These are phyloP conservation scores for Leishmania guyanensis DNA, from an alignment of 208 protist genomes.

Conservation along the genomic window DNA sequence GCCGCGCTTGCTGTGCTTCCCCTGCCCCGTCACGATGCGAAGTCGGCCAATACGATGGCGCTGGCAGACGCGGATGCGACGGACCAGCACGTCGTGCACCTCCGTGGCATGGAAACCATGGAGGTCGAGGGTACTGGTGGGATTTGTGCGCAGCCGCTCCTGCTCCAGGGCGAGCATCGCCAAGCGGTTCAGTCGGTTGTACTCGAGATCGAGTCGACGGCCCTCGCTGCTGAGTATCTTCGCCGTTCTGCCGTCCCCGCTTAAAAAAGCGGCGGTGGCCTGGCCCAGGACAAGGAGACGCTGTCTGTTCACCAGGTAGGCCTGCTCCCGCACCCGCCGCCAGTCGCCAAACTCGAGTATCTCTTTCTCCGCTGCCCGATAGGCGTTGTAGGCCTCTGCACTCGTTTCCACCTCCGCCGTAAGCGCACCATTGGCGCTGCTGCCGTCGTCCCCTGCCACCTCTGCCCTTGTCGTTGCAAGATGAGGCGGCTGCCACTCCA, in stretches of 20 bases:
- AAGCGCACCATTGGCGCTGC: not conserved
- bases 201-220: constrained; percentile 61
- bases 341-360: constrained; percentile 66
- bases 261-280: constrained; percentile 62
- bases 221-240: constrained; percentile 64
- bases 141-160: constrained; percentile 43
- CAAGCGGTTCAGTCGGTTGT: constrained; percentile 74
- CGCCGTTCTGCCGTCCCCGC: constrained; percentile 52
- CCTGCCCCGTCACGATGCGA: constrained; percentile 63
- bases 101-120: constrained; percentile 83
- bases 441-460: not conserved
- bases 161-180: constrained; percentile 84
- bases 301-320: constrained; percentile 66
- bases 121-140: constrained; percentile 65
- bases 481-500: not conserved
- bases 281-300: constrained; percentile 59
- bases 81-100: constrained; percentile 66
- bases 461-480: not conserved
- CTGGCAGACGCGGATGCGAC: constrained; percentile 66
- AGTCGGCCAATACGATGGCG: constrained; percentile 43
- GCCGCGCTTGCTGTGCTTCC: constrained; percentile 67
- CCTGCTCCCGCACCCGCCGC: constrained; percentile 66
- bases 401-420: constrained; percentile 10
- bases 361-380: constrained; percentile 42
- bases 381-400: constrained; percentile 40